phyloP scores from a whole-genome alignment of 2,329 filamentous ascomycete species.

The Alternaria gansuensis region DNA sequence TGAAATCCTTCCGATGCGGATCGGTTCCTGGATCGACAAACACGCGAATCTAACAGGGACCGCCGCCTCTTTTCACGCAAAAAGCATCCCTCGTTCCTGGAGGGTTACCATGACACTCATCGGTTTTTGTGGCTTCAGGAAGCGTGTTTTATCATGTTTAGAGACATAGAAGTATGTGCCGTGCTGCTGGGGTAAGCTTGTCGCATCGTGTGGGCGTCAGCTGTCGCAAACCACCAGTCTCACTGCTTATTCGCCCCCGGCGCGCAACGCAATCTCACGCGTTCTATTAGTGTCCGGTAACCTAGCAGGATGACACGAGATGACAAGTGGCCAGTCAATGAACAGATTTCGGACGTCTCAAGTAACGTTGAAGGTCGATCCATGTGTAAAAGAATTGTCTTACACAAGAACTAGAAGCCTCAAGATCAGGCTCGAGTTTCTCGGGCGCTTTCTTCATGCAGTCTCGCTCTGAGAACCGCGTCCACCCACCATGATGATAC shows the following conservation, averaged over 20 bases:
- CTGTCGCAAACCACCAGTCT: constrained; percentile 8
- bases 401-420: background rate
- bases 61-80: background rate
- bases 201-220: background rate
- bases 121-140: background rate
- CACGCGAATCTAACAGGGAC: constrained; percentile 1
- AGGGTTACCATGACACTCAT: background rate
- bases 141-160: background rate
- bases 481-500: background rate
- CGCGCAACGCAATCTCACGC: background rate
- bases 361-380: background rate
- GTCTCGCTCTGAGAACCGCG: background rate
- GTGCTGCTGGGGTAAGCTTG: background rate
- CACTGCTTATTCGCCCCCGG: constrained; percentile 1
- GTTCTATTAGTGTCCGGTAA: background rate
- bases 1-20: constrained; percentile 19
- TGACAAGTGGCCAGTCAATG: background rate
- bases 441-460: background rate
- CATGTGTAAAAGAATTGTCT: background rate
- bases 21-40: constrained; percentile 19
- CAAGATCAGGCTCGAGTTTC: background rate
- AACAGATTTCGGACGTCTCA: background rate
- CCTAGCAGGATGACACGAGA: background rate
- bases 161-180: background rate
- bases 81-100: background rate